These are phyloP conservation scores for Saccharomycopsis sp. DNA, from an alignment of 805 yeast species.

Conservation along the genomic window DNA sequence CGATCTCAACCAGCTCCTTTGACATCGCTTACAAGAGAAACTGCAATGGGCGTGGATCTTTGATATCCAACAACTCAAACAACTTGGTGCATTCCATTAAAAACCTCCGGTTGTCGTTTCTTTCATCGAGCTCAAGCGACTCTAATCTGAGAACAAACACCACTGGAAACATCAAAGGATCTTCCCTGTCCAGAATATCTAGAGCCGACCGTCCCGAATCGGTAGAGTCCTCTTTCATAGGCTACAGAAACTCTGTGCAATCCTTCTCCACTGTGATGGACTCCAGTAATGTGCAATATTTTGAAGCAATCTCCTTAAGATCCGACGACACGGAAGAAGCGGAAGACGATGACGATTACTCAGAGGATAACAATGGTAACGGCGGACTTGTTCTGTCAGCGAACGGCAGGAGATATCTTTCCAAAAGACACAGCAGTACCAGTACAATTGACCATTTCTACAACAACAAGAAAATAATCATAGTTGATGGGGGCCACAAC, in stretches of 20 bases:
- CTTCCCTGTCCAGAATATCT: not conserved
- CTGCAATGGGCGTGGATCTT: not conserved
- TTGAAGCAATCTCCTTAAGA: constrained; percentile 17
- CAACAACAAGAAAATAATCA: not conserved
- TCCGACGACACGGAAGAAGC: constrained; percentile 10
- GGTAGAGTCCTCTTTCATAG: constrained; percentile 16
- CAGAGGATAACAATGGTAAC: not conserved
- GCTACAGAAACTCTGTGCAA: constrained; percentile 15
- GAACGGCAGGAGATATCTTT: not conserved
- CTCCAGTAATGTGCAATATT: constrained; percentile 8
- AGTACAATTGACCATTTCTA: not conserved
- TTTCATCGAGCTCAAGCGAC: not conserved
- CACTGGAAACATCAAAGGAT: not conserved
- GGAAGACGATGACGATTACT: constrained; percentile 1
- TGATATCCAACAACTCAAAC: not conserved
- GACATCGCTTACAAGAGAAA: not conserved
- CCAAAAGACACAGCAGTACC: not conserved
- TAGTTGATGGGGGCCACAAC: not conserved
- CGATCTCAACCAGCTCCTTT: not conserved
- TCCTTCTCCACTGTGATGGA: constrained; percentile 10
- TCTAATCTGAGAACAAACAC: not conserved
- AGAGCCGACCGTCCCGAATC: constrained; percentile 6
- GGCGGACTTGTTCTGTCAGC: not conserved
- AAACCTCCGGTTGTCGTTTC: not conserved
- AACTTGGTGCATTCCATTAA: not conserved